Evolutionary conservation across 23 red algal species (phyloP), one percentile per base, ranked within the genome.

Genomic region (Gracilaria vermiculophylla): DNA sequence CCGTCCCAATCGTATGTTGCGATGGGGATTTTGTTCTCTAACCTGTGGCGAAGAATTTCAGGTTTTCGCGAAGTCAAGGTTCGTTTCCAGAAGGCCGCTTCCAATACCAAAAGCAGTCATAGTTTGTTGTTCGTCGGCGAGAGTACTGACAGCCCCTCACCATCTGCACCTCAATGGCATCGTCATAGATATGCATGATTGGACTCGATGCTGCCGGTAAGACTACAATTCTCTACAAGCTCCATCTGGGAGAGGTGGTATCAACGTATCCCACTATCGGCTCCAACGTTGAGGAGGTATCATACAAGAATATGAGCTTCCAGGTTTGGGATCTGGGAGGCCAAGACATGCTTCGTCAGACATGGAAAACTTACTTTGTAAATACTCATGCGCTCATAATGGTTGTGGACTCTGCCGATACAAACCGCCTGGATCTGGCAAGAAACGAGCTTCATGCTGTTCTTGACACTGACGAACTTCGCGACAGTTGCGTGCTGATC

Each of bases 321-420:
- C 95, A 91, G 39, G 90, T 98, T 27, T 98, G 95, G 95, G 95
- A 98, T 65, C 55, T 98, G 32, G 90, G 95, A 21, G 95, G 95
- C 60, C 95, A 98, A 86, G 90, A 91, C 23, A 76, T 77, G 72
- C 86, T 98, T 64, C 86, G 95, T 11, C 72, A 81, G 57, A 92
- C 90, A 16, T 98, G 95, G 95, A 84, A 82, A 40, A 85, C 89
- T 13, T 94, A 98, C 77, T 98, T 98, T 87, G 77, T 90, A 43
- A 84, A 94, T 69, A 94, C 95, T 35, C 78, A 90, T 72, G 95
- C 91, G 13, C 40, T 98, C 50, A 98, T 98, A 60, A 82, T 98
- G 86, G 95, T 98, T 47, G 87, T 94, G 31, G 95, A 98, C 42
- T 84, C 83, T 37, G 82, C 91, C 24, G 95, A 94, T 91, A 33